Percentiles rank a stretch among this genome's conserved stretches.
phyloP scores from a whole-genome alignment of 371 early-diverging fungal genomes.

The Apophysomyces ossiformis region DNA sequence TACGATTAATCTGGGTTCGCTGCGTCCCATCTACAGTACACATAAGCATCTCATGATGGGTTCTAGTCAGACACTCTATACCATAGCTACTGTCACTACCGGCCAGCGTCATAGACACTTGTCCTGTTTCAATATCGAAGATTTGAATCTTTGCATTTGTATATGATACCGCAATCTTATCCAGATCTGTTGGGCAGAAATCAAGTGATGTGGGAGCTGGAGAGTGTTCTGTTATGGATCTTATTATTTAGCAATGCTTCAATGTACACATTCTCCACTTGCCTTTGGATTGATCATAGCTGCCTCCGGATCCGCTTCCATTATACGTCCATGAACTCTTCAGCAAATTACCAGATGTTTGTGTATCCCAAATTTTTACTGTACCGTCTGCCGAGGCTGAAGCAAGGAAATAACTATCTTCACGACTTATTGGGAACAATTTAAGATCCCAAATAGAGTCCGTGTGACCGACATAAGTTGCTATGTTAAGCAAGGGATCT shows the following conservation, averaged over 20 bases:
- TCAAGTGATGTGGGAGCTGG: slow-evolving; percentile 73
- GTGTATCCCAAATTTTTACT: slow-evolving; percentile 83
- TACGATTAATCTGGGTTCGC: slow-evolving; percentile 78
- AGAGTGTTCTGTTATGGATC: slow-evolving; percentile 2
- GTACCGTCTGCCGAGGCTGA: slow-evolving; percentile 85
- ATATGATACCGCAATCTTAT: slow-evolving; percentile 70
- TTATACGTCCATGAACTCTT: slow-evolving; percentile 57
- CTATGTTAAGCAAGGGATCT: slow-evolving; percentile 62
- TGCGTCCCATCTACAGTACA: slow-evolving; percentile 60
- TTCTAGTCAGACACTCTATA: slow-evolving; percentile 24
- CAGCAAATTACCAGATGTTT: slow-evolving; percentile 45
- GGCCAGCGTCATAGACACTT: slow-evolving; percentile 56
- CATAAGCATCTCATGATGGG: neutral
- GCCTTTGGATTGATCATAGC: slow-evolving; percentile 18
- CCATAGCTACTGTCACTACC: slow-evolving; percentile 68
- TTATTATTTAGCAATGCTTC: neutral
- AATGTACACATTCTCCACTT: slow-evolving; percentile 16
- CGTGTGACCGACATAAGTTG: slow-evolving; percentile 79
- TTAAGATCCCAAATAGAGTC: slow-evolving; percentile 89
- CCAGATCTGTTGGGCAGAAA: slow-evolving; percentile 65
- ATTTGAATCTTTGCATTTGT: slow-evolving; percentile 68
- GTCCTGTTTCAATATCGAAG: slow-evolving; percentile 82
- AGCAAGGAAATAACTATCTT: slow-evolving; percentile 58
- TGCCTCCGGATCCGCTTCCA: slow-evolving; percentile 25
- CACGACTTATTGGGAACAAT: slow-evolving; percentile 57